Evolutionary conservation across 768 basidiomycete genomes (phyloP).

Genomic region (Leucocoprinus birnbaumii): DNA sequence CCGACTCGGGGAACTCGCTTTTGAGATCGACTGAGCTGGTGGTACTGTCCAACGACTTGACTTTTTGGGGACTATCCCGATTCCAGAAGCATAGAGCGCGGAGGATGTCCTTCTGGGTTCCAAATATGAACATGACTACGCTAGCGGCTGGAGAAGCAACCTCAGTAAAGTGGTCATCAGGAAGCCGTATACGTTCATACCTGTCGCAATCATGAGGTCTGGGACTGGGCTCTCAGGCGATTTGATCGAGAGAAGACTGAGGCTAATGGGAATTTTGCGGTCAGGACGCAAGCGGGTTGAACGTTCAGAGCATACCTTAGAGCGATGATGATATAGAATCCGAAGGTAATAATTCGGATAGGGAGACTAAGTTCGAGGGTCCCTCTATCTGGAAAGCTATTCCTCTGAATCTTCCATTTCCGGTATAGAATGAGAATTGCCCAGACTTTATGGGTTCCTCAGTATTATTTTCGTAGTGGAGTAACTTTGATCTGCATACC

Average conservation of each 20-base stretch:
- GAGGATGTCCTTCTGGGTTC: slow-evolving; percentile 40
- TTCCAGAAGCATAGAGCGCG: slow-evolving; percentile 33
- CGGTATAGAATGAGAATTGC: slow-evolving; percentile 36
- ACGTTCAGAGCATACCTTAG: slow-evolving; percentile 29
- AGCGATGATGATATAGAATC: slow-evolving; percentile 37
- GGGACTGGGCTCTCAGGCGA: slow-evolving; percentile 43
- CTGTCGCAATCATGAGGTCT: slow-evolving; percentile 44
- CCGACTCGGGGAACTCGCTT: slow-evolving; percentile 10
- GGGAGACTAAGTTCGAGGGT: slow-evolving; percentile 41
- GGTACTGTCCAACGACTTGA: slow-evolving; percentile 6
- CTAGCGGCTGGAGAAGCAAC: slow-evolving; percentile 31
- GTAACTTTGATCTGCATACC: slow-evolving; percentile 19
- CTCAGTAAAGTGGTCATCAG: background rate
- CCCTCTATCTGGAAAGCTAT: slow-evolving; percentile 14
- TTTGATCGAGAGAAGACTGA: slow-evolving; percentile 43
- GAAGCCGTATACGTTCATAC: slow-evolving; percentile 18
- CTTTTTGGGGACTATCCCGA: slow-evolving; percentile 12
- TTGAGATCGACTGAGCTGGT: slow-evolving; percentile 15
- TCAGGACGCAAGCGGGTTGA: background rate
- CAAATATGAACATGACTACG: slow-evolving; percentile 43
- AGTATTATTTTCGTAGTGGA: background rate
- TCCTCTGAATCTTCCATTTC: slow-evolving; percentile 24
- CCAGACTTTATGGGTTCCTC: slow-evolving; percentile 29
- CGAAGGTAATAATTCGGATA: slow-evolving; percentile 43
- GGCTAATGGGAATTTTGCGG: slow-evolving; percentile 22